phyloP scores from a whole-genome alignment of 768 basidiomycete species.

The Phallus indusiatus region DNA sequence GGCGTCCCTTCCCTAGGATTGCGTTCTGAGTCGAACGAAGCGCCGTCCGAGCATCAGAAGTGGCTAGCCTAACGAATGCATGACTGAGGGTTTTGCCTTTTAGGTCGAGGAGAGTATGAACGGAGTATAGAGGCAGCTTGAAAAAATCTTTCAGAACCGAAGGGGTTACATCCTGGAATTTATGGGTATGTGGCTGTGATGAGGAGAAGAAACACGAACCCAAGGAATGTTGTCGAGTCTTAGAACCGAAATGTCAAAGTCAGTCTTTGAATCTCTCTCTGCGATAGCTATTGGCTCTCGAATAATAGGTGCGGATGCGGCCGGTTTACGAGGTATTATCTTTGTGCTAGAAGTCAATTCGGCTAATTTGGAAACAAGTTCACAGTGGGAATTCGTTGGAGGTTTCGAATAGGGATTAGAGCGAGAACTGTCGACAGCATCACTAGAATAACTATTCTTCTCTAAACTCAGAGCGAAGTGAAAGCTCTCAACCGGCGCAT shows the following conservation, averaged over 20 bases:
- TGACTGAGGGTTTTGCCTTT: conserved; percentile 81
- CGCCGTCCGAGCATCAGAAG: conserved; percentile 52
- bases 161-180: conserved; percentile 70
- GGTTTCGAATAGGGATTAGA: neutral
- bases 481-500: conserved; percentile 59
- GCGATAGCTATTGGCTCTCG: conserved; percentile 3
- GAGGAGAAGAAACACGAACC: conserved; percentile 36
- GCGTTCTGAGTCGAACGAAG: conserved; percentile 48
- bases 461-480: conserved; percentile 27
- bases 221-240: conserved; percentile 86
- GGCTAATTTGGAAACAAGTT: neutral
- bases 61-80: conserved; percentile 67
- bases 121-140: conserved; percentile 51
- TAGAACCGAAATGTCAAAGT: conserved; percentile 48
- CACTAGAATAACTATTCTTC: neutral
- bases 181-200: neutral
- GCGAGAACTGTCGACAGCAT: neutral
- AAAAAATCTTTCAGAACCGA: conserved; percentile 50
- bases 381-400: neutral
- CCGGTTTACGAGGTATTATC: neutral
- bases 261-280: conserved; percentile 11
- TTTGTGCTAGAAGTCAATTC: neutral
- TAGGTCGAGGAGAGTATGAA: conserved; percentile 70
- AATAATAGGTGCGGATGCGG: no score
- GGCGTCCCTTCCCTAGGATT: conserved; percentile 67